Evolutionary conservation across 2,329 filamentous ascomycete genomes (phyloP).

Genomic region (Alternaria dauci): DNA sequence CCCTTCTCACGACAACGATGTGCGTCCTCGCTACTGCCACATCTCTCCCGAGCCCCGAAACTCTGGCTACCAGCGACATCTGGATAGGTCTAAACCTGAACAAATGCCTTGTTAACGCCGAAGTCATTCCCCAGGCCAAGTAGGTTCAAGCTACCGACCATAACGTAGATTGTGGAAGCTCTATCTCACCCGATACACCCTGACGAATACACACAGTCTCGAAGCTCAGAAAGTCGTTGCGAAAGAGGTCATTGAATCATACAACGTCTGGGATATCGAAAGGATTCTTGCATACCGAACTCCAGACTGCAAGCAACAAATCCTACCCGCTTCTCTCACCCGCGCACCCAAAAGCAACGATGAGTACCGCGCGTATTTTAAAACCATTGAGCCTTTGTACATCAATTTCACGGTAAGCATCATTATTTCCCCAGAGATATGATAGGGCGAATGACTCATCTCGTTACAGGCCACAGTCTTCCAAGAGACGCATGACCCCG

Average conservation of each 20-base stretch:
- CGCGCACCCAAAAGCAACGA: not conserved
- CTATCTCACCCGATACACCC: not conserved
- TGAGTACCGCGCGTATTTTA: not conserved
- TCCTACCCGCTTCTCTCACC: not conserved
- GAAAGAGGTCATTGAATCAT: not conserved
- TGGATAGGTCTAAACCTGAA: not conserved
- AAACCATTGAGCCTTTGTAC: not conserved
- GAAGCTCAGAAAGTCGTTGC: not conserved
- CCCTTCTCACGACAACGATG: not conserved
- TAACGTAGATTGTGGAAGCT: not conserved
- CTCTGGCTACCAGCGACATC: not conserved
- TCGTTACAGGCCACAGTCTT: conserved; percentile 1
- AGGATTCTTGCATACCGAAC: not conserved
- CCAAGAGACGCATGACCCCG: conserved; percentile 5
- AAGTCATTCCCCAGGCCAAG: not conserved
- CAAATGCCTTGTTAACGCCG: conserved; percentile 2
- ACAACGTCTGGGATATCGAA: not conserved
- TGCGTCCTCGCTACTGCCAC: not conserved
- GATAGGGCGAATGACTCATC: not conserved
- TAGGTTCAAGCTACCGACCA: not conserved
- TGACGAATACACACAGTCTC: not conserved
- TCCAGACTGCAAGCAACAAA: not conserved
- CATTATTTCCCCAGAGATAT: not conserved
- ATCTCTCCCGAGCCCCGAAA: not conserved
- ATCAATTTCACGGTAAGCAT: not conserved